Evolutionary conservation across 2,329 filamentous ascomycete species (phyloP).

Genomic region (Fusarium solani-melongenae): DNA sequence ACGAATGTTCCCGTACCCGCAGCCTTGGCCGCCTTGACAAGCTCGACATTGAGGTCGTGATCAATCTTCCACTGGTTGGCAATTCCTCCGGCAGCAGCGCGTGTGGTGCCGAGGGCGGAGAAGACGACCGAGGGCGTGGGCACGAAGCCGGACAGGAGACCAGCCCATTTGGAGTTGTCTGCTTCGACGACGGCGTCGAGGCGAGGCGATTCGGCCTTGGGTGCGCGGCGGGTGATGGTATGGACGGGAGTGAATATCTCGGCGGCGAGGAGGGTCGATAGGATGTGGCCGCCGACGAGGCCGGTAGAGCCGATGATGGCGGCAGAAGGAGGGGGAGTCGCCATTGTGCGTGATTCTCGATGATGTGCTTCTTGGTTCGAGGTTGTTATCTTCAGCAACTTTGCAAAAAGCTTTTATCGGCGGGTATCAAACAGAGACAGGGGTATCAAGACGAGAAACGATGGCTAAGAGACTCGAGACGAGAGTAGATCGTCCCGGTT

Average conservation of each 20-base stretch:
- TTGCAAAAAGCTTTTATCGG: neutral
- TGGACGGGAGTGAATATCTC: constrained; percentile 64
- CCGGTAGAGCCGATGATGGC: constrained; percentile 74
- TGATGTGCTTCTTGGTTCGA: neutral
- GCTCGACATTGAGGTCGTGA: constrained; percentile 83
- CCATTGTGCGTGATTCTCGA: neutral
- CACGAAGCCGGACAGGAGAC: constrained; percentile 64
- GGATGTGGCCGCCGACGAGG: constrained; percentile 79
- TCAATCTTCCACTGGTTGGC: constrained; percentile 89
- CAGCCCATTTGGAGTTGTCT: constrained; percentile 77
- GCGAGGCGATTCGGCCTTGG: constrained; percentile 66
- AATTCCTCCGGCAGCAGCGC: constrained; percentile 77
- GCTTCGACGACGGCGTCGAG: constrained; percentile 70
- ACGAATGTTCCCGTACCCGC: constrained; percentile 81
- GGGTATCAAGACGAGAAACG: constrained; percentile 8
- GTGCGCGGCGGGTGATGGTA: constrained; percentile 75
- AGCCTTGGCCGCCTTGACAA: constrained; percentile 79
- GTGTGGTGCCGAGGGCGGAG: constrained; percentile 84
- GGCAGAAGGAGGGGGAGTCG: constrained; percentile 50
- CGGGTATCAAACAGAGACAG: neutral
- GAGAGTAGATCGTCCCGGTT: neutral
- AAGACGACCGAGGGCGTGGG: constrained; percentile 74
- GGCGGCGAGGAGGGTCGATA: constrained; percentile 70
- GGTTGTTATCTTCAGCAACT: neutral
- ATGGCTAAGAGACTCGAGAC: neutral